Base-by-base conservation (phyloP, 176 grass and related monocot species). In the Melocanna baccifera region DNA sequence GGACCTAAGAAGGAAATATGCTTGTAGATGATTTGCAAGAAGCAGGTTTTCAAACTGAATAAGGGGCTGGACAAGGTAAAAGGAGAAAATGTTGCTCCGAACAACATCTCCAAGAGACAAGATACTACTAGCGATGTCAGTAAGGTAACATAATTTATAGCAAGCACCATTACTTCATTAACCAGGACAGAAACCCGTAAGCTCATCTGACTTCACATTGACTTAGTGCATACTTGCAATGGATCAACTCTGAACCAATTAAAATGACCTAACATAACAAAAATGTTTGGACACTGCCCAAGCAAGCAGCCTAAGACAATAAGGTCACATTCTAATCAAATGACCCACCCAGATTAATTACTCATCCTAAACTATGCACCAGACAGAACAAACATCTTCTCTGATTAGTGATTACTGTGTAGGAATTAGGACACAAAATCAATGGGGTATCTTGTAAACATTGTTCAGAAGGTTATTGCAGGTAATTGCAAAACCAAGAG, bases 381-480 rank as follows among this genome's bases (percentile, higher is more conserved):
- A 86, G 18, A 79, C 12, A 61, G 37, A 86, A 25, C 41, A 71
- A 62, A 32, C 74, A 34, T 48, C 65, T 79, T 53, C 32, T 74
- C 18, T 19, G 16, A 20, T 23, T 30, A 26, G 10, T 2, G 47
- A 34, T 11, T 68, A 67, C 51, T 61, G 26, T 57, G 19, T 46
- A 74, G 20, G 5, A 64, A 63, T 84, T 75, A 43, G 14, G 55
- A 22, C 7, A 39, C 9, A 67, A 79, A 73, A 83, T 13, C 30
- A 71, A 34, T 77, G n/a, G 57, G 20, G 45, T 88, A 57, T n/a
- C 34, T 28, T 26, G 12, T 2, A 90, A 26, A 83, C 40, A 2
- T 45, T 65, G n/a, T 82, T 73, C 36, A 40, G 5, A 83, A 78
- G 12, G 5, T 71, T 41, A 88, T 62, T 84, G 43, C 45, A 83